Evolutionary conservation across 1,284 basidiomycete species (phyloP).

Genomic region (Heliocybe sulcata): DNA sequence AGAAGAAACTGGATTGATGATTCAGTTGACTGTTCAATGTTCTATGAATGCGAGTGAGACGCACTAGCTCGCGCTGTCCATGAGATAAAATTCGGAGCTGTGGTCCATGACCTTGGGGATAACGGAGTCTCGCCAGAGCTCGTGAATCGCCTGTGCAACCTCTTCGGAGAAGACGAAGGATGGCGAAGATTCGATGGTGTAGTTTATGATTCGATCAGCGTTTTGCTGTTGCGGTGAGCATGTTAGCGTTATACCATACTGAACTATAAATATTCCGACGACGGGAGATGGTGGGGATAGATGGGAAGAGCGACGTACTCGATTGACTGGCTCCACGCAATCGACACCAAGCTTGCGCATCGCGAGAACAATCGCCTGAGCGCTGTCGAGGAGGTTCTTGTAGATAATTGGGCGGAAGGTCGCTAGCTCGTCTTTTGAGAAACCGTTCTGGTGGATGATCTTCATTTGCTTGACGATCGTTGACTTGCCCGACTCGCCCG

Average conservation of each 20-base stretch:
- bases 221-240: conserved; percentile 27
- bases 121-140: conserved; percentile 89
- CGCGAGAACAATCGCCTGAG: conserved; percentile 84
- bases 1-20: conserved; percentile 67
- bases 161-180: conserved; percentile 47
- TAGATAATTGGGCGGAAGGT: conserved; percentile 80
- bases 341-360: conserved; percentile 88
- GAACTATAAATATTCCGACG: too few relatives aligned
- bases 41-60: too few relatives aligned
- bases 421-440: conserved; percentile 75
- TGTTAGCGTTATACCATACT: not conserved
- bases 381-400: conserved; percentile 83
- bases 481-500: conserved; percentile 86
- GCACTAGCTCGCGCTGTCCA: conserved; percentile 92
- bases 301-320: conserved; percentile 38
- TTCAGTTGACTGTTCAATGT: too few relatives aligned
- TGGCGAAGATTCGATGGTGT: conserved; percentile 31
- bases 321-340: conserved; percentile 71
- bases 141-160: conserved; percentile 73
- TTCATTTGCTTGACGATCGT: conserved; percentile 99
- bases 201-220: conserved; percentile 58
- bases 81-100: conserved; percentile 87
- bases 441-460: conserved; percentile 96
- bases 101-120: conserved; percentile 86
- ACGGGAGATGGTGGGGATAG: too few relatives aligned